Conservation (phyloP, 1,139 yeast species). For the Sugiyamaella grinbergsii region DNA sequence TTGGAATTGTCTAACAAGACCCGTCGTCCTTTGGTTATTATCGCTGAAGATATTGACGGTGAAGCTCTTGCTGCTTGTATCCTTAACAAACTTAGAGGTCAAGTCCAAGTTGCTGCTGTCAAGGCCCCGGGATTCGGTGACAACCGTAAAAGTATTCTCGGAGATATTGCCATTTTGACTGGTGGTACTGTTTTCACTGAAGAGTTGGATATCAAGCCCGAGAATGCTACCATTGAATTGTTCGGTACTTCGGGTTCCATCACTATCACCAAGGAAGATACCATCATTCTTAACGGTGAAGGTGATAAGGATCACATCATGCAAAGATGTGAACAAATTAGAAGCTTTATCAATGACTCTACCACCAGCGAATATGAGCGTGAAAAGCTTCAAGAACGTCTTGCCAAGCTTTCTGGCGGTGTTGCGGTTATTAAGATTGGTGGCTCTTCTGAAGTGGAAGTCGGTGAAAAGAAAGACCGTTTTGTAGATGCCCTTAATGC, state of each 20-base stretch:
- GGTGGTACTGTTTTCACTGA: conserved; percentile 99
- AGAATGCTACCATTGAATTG: conserved; percentile 82
- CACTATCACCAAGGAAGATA: conserved; percentile 95
- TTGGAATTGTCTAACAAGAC: conserved; percentile 91
- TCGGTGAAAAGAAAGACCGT: conserved; percentile 99
- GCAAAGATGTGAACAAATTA: conserved; percentile 95
- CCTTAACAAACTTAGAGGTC: conserved; percentile 97
- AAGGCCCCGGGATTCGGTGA: conserved; percentile 99
- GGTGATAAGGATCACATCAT: conserved; percentile 87
- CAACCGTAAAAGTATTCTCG: conserved; percentile 96
- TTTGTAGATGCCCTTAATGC: conserved; percentile 99
- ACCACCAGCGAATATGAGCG: conserved; percentile 90
- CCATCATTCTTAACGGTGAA: conserved; percentile 93
- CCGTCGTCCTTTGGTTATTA: conserved; percentile 91
- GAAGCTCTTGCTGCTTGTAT: conserved; percentile 99
- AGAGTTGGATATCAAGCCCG: conserved; percentile 97
- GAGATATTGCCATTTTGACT: conserved; percentile 94
- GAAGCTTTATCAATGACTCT: conserved; percentile 70
- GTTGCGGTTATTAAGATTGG: conserved; percentile 99
- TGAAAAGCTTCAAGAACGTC: conserved; percentile 97
- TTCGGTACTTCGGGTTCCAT: conserved; percentile 93
- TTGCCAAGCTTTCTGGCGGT: conserved; percentile 98
- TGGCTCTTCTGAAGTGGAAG: conserved; percentile 98
- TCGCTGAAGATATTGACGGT: conserved; percentile 98
- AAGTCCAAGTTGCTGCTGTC: conserved; percentile 97